These are phyloP conservation scores for Thielaviopsis populi DNA, from an alignment of 2,329 filamentous ascomycete genomes.

Conservation along the genomic window DNA sequence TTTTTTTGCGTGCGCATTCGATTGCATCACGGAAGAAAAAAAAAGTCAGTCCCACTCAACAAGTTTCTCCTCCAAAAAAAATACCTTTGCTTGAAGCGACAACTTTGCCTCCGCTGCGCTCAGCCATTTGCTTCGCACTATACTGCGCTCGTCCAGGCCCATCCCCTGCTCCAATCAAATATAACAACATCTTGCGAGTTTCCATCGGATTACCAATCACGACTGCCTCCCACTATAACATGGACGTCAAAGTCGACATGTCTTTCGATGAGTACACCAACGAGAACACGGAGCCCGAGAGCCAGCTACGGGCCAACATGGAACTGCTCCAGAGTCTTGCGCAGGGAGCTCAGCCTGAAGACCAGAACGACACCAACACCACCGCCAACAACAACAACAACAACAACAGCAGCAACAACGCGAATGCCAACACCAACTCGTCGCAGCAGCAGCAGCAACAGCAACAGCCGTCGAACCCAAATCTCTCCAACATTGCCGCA, in stretches of 20 bases:
- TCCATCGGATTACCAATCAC: not conserved
- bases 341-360: conserved; percentile 5
- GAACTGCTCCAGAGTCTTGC: conserved; percentile 14
- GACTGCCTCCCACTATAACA: not conserved
- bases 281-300: conserved; percentile 2
- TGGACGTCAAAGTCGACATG: conserved; percentile 9
- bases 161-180: not conserved
- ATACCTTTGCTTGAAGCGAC: not conserved
- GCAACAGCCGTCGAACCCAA: not conserved
- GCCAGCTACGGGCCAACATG: conserved; percentile 12
- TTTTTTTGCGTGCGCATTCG: conserved; percentile 1
- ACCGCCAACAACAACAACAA: not conserved
- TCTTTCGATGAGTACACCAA: conserved; percentile 11
- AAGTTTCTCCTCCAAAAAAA: not conserved
- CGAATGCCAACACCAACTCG: not conserved
- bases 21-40: conserved; percentile 1
- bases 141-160: not conserved
- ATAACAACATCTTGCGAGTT: not conserved
- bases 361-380: not conserved
- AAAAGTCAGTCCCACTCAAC: not conserved
- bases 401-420: not conserved
- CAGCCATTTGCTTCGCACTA: not conserved
- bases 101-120: not conserved
- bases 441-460: not conserved
- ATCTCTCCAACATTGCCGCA: conserved; percentile 8